A percentile compares a stretch with the other conserved stretches of the same genome.
These are phyloP conservation scores for Fraxinus baroniana DNA, from an alignment of 305 asterid genomes.

Conservation along the genomic window DNA sequence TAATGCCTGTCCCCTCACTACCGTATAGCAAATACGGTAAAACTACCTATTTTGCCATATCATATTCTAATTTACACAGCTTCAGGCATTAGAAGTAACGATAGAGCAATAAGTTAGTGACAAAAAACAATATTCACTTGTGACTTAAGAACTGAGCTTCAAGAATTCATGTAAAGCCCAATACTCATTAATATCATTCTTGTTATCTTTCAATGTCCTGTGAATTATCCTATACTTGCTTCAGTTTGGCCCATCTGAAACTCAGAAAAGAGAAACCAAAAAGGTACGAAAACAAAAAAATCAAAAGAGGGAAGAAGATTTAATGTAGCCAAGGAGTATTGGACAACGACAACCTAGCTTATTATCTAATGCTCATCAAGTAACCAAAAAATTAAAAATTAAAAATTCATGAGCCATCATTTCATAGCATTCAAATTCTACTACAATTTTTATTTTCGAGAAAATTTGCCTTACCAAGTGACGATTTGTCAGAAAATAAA, in stretches of 20 bases:
- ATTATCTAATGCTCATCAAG: neutral
- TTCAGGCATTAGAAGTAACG: neutral
- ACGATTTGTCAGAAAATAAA: neutral
- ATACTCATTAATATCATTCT: neutral
- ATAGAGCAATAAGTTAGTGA: neutral
- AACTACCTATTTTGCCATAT: neutral
- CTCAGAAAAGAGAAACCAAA: neutral
- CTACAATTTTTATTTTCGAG: neutral
- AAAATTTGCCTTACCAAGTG: neutral
- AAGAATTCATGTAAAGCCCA: neutral
- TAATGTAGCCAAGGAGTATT: neutral
- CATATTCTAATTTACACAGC: neutral
- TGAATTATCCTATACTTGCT: neutral
- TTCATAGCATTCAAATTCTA: neutral
- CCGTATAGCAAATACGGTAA: neutral
- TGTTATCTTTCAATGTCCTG: neutral
- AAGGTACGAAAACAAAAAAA: neutral
- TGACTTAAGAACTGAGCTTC: neutral
- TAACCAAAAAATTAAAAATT: neutral
- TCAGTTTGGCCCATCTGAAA: neutral
- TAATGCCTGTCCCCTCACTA: too few relatives aligned
- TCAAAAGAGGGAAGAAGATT: constrained; percentile 3
- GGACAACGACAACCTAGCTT: neutral
- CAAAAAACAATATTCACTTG: neutral
- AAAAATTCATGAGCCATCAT: neutral